Percentiles rank a stretch among this genome's conserved stretches.
Evolutionary conservation across 225 moss, liverwort and hornwort species (phyloP).

Genomic region (Marchantia polymorpha): DNA sequence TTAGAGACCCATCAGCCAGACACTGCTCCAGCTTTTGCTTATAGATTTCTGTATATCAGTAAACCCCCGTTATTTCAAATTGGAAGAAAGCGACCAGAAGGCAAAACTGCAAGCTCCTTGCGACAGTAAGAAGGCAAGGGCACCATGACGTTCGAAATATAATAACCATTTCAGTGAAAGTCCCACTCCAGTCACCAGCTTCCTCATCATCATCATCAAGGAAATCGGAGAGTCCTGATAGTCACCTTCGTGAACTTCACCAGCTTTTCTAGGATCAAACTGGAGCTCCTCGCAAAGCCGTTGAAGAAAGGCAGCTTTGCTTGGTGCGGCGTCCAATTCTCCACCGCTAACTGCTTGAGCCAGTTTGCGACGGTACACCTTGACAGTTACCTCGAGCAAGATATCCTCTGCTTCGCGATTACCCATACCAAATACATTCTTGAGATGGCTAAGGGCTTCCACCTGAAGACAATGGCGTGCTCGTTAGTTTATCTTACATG

Average conservation of each 20-base stretch:
- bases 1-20: conserved; percentile 75
- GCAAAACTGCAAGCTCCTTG: neutral
- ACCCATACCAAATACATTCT: conserved; percentile 93
- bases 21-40: conserved; percentile 97
- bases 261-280: conserved; percentile 86
- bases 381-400: conserved; percentile 76
- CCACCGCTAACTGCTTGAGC: conserved; percentile 91
- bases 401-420: conserved; percentile 89
- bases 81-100: neutral
- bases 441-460: conserved; percentile 66
- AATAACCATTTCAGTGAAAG: neutral
- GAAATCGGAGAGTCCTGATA: neutral
- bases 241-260: conserved; percentile 85
- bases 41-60: conserved; percentile 70
- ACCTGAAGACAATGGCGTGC: conserved; percentile 35
- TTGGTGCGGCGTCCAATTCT: conserved; percentile 90
- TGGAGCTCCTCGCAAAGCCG: conserved; percentile 78
- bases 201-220: neutral
- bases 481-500: neutral
- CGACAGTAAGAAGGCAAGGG: neutral
- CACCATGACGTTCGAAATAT: too few species aligned
- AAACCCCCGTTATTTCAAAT: neutral
- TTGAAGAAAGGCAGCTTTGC: conserved; percentile 89
- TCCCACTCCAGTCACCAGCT: neutral
- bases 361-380: conserved; percentile 84